phyloP scores from a whole-genome alignment of 345 rosid genomes.

The Camelina neglecta region DNA sequence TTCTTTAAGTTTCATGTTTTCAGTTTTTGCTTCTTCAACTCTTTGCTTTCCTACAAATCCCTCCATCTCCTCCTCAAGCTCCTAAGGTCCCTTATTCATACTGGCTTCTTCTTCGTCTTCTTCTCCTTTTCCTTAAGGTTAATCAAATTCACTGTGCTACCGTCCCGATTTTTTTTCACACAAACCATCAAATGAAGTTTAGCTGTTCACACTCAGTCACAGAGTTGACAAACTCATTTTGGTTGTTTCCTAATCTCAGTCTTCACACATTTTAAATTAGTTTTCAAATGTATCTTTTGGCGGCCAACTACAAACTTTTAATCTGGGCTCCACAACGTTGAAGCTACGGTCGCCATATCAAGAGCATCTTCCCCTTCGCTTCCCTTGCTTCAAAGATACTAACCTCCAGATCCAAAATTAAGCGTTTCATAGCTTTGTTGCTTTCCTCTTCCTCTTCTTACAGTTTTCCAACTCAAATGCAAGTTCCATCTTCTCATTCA shows the following conservation, averaged over 20 bases:
- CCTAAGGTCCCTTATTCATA: slow-evolving; percentile 57
- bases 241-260: slow-evolving; percentile 46
- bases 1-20: slow-evolving; percentile 67
- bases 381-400: slow-evolving; percentile 78
- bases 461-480: slow-evolving; percentile 62
- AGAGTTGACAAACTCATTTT: slow-evolving; percentile 52
- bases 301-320: slow-evolving; percentile 65
- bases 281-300: slow-evolving; percentile 66
- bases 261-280: slow-evolving; percentile 59
- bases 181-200: slow-evolving; percentile 56
- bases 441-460: slow-evolving; percentile 74
- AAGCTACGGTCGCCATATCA: slow-evolving; percentile 59
- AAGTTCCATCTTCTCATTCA: slow-evolving; percentile 67
- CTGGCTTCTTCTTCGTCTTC: slow-evolving; percentile 54
- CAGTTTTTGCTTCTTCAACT: slow-evolving; percentile 59
- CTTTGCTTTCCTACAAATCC: slow-evolving; percentile 57
- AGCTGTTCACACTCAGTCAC: slow-evolving; percentile 70
- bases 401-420: slow-evolving; percentile 76
- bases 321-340: slow-evolving; percentile 62
- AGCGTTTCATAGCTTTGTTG: slow-evolving; percentile 84
- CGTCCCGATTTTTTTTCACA: slow-evolving; percentile 51
- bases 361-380: slow-evolving; percentile 55
- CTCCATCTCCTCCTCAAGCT: slow-evolving; percentile 69
- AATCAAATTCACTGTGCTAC: slow-evolving; percentile 64
- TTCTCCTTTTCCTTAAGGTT: slow-evolving; percentile 41